Evolutionary conservation across 139 green algal genomes (phyloP), one percentile per base, ranked within the genome.

Genomic region (Closterium sp.): DNA sequence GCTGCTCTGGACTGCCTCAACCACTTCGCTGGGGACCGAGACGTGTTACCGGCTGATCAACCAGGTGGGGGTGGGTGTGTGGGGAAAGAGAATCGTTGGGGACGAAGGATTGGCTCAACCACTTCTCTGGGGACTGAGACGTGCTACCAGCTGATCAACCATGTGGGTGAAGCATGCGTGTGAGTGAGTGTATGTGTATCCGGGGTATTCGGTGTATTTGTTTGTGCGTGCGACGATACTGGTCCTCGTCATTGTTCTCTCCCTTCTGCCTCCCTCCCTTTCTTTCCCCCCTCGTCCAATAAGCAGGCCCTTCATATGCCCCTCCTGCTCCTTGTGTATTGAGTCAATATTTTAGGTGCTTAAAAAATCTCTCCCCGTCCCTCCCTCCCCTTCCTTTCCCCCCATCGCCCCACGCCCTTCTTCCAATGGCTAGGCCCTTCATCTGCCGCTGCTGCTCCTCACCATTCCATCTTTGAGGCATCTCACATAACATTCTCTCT

Each of bases 1-100:
- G 42, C 38, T 24, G 92, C 92, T 10, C 87, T 94, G 5, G 85
- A 94, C 89, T 94, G 92, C 38, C 92, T 94, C 89, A 93, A 94
- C 87, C 89, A 94, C 38, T 94, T 94, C 84, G 45, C 89, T 24
- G 92, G 92, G 5, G 92, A 94, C 45, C 13, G 38, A 29, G 89
- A 93, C 10, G 29, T 93, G 89, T 62, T 94, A 93, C 85, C n/a
- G 85, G 19, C 28, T 93, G 27, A 28, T 93, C 27, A 93, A 93
- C 28, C 90, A 93, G 30, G 90, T 93, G 70, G 73, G 32, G 10
- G 85, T 42, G 24, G 88, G 38, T 7, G 19, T 70, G n/a, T n/a
- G n/a, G n/a, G n/a, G n/a, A n/a, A n/a, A n/a, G n/a, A n/a, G n/a
- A n/a, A n/a, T n/a, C n/a, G n/a, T n/a, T n/a, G n/a, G 42, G 42